phyloP scores from a whole-genome alignment of 1,139 yeast genomes.

The Kodamaea sp. region DNA sequence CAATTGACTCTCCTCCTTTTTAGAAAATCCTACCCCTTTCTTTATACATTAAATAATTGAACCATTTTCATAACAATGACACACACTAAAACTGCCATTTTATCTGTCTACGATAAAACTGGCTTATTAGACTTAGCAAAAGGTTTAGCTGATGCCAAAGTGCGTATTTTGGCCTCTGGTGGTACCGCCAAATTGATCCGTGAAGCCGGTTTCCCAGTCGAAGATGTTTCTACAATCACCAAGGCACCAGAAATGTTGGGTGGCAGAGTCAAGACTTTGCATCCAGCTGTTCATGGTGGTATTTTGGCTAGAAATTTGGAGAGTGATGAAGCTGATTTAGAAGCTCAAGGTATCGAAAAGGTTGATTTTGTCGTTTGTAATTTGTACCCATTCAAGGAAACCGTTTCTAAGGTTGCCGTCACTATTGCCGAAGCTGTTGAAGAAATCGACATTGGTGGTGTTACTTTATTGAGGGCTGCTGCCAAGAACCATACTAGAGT shows the following conservation, averaged over 20 bases:
- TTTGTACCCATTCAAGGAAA: slow-evolving; percentile 96
- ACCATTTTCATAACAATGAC: slow-evolving; percentile 4
- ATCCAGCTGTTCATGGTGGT: slow-evolving; percentile 99
- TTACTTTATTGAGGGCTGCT: slow-evolving; percentile 93
- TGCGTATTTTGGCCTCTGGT: slow-evolving; percentile 92
- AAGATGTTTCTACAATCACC: slow-evolving; percentile 90
- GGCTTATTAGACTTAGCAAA: slow-evolving; percentile 94
- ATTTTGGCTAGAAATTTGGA: slow-evolving; percentile 91
- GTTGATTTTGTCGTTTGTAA: slow-evolving; percentile 97
- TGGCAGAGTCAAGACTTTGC: slow-evolving; percentile 96
- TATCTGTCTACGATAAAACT: slow-evolving; percentile 96
- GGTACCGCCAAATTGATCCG: slow-evolving; percentile 94
- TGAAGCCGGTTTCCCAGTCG: slow-evolving; percentile 97
- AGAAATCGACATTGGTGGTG: slow-evolving; percentile 98
- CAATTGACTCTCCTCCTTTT: too few relatives aligned
- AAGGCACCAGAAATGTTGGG: slow-evolving; percentile 99
- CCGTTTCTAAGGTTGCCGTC: slow-evolving; percentile 91
- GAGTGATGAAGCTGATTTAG: slow-evolving; percentile 83
- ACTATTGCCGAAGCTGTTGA: slow-evolving; percentile 97
- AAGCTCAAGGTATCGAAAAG: slow-evolving; percentile 85
- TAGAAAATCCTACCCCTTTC: background rate
- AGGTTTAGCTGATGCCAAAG: slow-evolving; percentile 83
- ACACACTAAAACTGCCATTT: slow-evolving; percentile 79
- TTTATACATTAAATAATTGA: background rate
- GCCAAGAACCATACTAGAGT: slow-evolving; percentile 98